phyloP scores from a whole-genome alignment of 371 early-diverging fungal genomes.

The Syncephalastrum sp. region DNA sequence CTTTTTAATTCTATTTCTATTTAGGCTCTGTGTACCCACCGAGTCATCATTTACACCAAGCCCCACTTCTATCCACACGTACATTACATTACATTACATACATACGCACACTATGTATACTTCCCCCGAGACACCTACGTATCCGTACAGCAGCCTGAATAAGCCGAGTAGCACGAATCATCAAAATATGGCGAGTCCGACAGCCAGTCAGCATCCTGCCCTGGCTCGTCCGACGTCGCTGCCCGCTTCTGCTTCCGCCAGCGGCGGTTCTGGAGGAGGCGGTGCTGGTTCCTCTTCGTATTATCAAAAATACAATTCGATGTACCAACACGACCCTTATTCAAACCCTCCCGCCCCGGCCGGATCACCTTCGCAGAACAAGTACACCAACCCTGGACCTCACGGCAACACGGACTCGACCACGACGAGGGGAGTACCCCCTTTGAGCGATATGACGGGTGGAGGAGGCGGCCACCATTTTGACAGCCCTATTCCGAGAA shows the following conservation, averaged over 20 bases:
- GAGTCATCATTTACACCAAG: no score
- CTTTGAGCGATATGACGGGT: neutral
- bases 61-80: no score
- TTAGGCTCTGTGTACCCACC: no score
- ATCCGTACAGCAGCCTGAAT: slow-evolving; percentile 8
- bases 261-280: no score
- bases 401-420: neutral
- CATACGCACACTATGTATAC: slow-evolving; percentile 18
- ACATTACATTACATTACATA: neutral
- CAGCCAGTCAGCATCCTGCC: slow-evolving; percentile 12
- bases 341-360: neutral
- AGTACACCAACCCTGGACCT: neutral
- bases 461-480: slow-evolving; percentile 2
- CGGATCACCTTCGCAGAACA: neutral
- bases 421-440: neutral
- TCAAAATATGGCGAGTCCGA: slow-evolving; percentile 3
- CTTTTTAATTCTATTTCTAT: no score
- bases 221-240: slow-evolving; percentile 21
- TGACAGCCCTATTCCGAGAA: slow-evolving; percentile 7
- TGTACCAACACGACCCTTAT: neutral
- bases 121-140: slow-evolving; percentile 12
- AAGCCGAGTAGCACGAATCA: slow-evolving; percentile 7
- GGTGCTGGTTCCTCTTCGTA: slow-evolving; percentile 8
- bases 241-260: slow-evolving; percentile 4
- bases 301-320: slow-evolving; percentile 14